Conservation (phyloP, 2,329 filamentous ascomycete species). For the Chaetomium strumarium region DNA sequence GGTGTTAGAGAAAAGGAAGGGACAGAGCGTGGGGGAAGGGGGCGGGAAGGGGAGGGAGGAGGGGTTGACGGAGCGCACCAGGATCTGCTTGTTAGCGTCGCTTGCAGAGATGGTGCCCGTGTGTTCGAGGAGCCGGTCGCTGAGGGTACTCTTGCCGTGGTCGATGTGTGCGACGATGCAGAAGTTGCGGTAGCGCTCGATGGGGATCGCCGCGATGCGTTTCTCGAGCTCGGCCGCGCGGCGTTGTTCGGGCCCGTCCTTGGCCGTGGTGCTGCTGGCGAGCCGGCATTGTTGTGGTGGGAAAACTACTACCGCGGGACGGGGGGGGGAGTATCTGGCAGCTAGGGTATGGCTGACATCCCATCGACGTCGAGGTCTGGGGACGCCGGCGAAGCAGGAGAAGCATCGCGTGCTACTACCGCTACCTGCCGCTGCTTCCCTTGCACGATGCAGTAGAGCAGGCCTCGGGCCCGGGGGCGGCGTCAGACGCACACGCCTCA, state of each 20-base stretch:
- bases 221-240: constrained; percentile 41
- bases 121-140: constrained; percentile 84
- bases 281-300: constrained; percentile 3
- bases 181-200: constrained; percentile 84
- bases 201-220: constrained; percentile 67
- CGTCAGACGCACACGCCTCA: constrained; percentile 27
- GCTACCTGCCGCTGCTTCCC: background rate
- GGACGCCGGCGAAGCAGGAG: no score
- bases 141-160: constrained; percentile 95
- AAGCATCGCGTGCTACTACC: background rate
- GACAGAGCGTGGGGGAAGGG: background rate
- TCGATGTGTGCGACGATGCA: constrained; percentile 99
- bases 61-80: constrained; percentile 37
- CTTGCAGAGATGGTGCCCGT: constrained; percentile 88
- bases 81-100: constrained; percentile 80
- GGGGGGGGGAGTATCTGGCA: background rate
- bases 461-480: constrained; percentile 10
- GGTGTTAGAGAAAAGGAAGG: background rate
- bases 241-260: constrained; percentile 16
- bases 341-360: background rate
- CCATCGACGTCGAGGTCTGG: no score
- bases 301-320: background rate
- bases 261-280: constrained; percentile 13
- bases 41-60: background rate
- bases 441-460: background rate